Percentiles rank a stretch among this genome's conserved stretches.
Conservation (phyloP, 306 rosid species). For the Gleditsia sinensis region DNA sequence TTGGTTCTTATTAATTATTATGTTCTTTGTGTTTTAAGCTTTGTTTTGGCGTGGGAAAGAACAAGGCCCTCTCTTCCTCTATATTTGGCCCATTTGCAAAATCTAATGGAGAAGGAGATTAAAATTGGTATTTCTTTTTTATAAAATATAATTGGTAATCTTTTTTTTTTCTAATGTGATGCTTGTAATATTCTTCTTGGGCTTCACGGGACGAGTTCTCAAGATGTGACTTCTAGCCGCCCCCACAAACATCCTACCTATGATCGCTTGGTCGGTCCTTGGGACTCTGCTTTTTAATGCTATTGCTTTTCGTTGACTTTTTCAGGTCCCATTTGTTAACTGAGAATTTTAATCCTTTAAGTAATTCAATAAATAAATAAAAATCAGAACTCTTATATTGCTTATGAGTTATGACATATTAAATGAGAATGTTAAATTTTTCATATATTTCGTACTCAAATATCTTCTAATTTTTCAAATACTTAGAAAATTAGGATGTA, state of each 20-base stretch:
- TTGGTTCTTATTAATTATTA: neutral
- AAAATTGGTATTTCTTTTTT: neutral
- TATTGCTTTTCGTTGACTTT: conserved; percentile 26
- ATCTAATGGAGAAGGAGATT: neutral
- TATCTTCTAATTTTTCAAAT: too few relatives aligned
- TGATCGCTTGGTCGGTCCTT: conserved; percentile 31
- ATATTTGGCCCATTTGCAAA: conserved; percentile 16
- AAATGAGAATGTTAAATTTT: neutral
- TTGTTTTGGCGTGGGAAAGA: conserved; percentile 1
- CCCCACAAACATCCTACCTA: conserved; percentile 47
- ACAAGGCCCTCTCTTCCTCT: neutral
- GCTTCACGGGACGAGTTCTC: too few relatives aligned
- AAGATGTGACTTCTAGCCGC: too few relatives aligned
- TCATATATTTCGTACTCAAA: neutral
- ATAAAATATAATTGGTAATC: neutral
- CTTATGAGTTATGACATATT: neutral
- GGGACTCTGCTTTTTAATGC: conserved; percentile 32
- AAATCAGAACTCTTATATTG: neutral
- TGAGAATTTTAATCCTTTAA: neutral
- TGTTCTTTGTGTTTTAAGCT: neutral
- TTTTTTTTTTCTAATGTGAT: neutral
- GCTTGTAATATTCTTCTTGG: conserved; percentile 33
- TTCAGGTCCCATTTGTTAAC: neutral
- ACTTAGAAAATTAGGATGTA: too few relatives aligned
- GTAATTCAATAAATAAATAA: neutral